Evolutionary conservation across 305 asterid genomes (phyloP).

Genomic region (Fraxinus baroniana): DNA sequence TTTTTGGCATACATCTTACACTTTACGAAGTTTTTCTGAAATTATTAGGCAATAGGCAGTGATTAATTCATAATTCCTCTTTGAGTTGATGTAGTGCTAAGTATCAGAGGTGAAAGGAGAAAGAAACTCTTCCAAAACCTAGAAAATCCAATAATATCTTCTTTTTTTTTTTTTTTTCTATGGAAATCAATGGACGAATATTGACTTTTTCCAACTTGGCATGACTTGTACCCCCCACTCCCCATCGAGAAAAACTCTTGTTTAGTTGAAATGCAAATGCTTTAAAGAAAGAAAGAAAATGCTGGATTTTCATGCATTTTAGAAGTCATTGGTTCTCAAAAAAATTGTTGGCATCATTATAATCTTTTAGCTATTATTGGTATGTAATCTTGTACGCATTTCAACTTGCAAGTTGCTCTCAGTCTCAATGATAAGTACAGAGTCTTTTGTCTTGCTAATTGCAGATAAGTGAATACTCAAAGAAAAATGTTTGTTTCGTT

Average conservation of each 20-base stretch:
- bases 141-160: neutral
- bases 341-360: neutral
- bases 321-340: neutral
- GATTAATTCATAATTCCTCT: neutral
- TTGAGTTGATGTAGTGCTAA: neutral
- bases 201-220: neutral
- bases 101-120: neutral
- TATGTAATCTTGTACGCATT: neutral
- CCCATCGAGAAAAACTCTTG: neutral
- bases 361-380: neutral
- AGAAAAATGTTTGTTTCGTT: constrained; percentile 79
- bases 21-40: neutral
- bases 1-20: constrained; percentile 4
- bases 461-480: constrained; percentile 90
- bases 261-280: neutral
- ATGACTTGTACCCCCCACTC: neutral
- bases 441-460: constrained; percentile 22
- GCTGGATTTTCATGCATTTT: neutral
- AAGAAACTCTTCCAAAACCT: constrained; percentile 1
- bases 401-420: neutral
- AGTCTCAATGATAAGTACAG: neutral
- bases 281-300: neutral
- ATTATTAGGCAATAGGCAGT: neutral
- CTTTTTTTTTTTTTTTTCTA: neutral
- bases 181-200: neutral